A percentile compares a stretch with the other conserved stretches of the same genome.
These are phyloP conservation scores for Naganishia friedmannii DNA, from an alignment of 768 basidiomycete species.

Conservation along the genomic window DNA sequence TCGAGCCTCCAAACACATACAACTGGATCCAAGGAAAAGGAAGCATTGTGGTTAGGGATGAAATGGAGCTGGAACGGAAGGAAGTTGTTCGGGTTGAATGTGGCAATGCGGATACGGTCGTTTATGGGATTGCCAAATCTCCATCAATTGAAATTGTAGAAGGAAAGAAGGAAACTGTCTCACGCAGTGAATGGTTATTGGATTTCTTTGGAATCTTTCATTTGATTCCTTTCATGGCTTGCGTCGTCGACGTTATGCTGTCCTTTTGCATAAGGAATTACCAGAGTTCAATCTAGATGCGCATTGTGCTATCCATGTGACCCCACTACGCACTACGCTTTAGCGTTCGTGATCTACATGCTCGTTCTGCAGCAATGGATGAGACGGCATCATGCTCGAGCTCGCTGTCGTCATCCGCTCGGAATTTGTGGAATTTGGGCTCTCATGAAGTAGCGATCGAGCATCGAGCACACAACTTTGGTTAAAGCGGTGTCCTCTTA, in stretches of 20 bases:
- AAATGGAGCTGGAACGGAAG: constrained; percentile 10
- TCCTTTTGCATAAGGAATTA: too few relatives aligned
- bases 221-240: not conserved
- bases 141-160: constrained; percentile 13
- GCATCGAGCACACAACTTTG: too few relatives aligned
- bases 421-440: too few relatives aligned
- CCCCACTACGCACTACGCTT: too few relatives aligned
- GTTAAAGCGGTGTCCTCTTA: too few relatives aligned
- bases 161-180: constrained; percentile 1
- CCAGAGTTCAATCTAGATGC: too few relatives aligned
- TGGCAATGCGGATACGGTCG: constrained; percentile 2
- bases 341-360: too few relatives aligned
- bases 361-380: not conserved
- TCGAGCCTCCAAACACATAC: not conserved
- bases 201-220: constrained; percentile 17
- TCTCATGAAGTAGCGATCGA: too few relatives aligned
- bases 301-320: too few relatives aligned
- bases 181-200: constrained; percentile 17
- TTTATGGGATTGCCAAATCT: constrained; percentile 19
- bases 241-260: too few relatives aligned
- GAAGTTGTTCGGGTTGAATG: not conserved
- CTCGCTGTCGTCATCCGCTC: constrained; percentile 9
- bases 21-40: constrained; percentile 14
- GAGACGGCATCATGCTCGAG: too few relatives aligned
- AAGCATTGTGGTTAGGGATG: constrained; percentile 12